Percentiles rank a stretch among this genome's conserved stretches.
phyloP scores from a whole-genome alignment of 1,284 basidiomycete species.

The Cryptococcus sp. region DNA sequence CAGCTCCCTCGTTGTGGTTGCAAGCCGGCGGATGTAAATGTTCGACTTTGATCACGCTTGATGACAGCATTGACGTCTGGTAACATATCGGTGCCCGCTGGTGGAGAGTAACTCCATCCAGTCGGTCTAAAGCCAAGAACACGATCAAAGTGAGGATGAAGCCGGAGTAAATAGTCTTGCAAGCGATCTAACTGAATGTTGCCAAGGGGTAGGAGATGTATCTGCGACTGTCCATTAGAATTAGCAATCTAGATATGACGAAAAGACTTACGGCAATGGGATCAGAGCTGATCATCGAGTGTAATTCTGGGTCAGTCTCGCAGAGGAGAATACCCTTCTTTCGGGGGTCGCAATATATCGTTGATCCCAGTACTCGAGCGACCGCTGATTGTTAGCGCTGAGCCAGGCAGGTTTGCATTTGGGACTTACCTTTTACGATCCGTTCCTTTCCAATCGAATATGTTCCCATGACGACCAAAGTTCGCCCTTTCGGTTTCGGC shows the following conservation, averaged over 20 bases:
- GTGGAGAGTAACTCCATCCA: constrained; percentile 82
- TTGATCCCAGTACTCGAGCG: constrained; percentile 73
- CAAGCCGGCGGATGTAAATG: constrained; percentile 65
- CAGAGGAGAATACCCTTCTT: constrained; percentile 77
- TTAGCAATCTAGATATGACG: background rate
- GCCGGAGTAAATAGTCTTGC: constrained; percentile 69
- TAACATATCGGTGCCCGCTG: constrained; percentile 60
- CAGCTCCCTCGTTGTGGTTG: constrained; percentile 69
- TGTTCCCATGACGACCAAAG: constrained; percentile 85
- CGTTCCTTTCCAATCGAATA: constrained; percentile 98
- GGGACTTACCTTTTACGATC: constrained; percentile 76
- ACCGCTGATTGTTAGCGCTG: constrained; percentile 57
- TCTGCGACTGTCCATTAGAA: constrained; percentile 54
- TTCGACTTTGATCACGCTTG: constrained; percentile 59
- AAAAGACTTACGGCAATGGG: constrained; percentile 54
- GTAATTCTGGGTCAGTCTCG: constrained; percentile 75
- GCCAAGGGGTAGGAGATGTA: constrained; percentile 80
- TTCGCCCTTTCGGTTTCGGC: constrained; percentile 36
- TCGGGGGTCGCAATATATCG: constrained; percentile 81
- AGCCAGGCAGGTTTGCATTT: background rate
- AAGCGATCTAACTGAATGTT: constrained; percentile 74
- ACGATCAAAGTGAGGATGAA: constrained; percentile 67
- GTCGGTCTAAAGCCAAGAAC: constrained; percentile 85
- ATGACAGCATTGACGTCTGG: constrained; percentile 66
- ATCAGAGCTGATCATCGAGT: constrained; percentile 70